Evolutionary conservation across 768 basidiomycete genomes (phyloP), one percentile per base, ranked within the genome.

Genomic region (Dentipellis sp.): DNA sequence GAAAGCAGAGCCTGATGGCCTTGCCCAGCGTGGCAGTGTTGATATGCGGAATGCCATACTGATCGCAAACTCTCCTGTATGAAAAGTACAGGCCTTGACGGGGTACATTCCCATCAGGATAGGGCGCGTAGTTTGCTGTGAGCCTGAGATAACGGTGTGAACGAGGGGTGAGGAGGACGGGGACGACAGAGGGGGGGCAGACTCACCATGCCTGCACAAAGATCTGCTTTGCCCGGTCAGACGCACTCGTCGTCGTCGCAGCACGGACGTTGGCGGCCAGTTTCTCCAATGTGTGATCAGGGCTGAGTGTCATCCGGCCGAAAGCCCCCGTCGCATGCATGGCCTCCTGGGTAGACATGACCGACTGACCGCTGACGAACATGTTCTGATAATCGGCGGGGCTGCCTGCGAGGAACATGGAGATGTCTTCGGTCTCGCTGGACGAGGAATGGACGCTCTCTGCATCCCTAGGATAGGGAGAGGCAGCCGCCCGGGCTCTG

Each of bases 21-120:
- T 97, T 97, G 59, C 94, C 94, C 64, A 97, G 79, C 1, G 93
- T 93, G 62, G 94, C 94, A 38, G 93, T 92, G 76, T 94, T 97
- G 75, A 95, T 91, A 66, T 94, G 91, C 53, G 89, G 90, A 58
- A 94, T 89, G 52, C 88, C 88, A 72, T 94, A 91, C 71, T 91
- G 88, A 73, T 93, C 90, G 71, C 91, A 94, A 56, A 94, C 84
- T 54, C 91, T 78, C 59, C 88, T 81, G 72, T 94, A 97, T 36
- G 92, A 94, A 67, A 91, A 91, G 71, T 94, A 97, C 52, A 97
- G 81, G 6, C 92, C 93, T 67, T 95, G 93, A 53, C 93, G 84
- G 47, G 93, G 90, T 37, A 94, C 93, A 69, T 94, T 94, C 37
- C 91, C 91, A 71, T 93, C 91, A 45, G 88, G 88, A 69, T 91